Base-by-base conservation (phyloP, 768 basidiomycete species). In the Termitomyces sp. region DNA sequence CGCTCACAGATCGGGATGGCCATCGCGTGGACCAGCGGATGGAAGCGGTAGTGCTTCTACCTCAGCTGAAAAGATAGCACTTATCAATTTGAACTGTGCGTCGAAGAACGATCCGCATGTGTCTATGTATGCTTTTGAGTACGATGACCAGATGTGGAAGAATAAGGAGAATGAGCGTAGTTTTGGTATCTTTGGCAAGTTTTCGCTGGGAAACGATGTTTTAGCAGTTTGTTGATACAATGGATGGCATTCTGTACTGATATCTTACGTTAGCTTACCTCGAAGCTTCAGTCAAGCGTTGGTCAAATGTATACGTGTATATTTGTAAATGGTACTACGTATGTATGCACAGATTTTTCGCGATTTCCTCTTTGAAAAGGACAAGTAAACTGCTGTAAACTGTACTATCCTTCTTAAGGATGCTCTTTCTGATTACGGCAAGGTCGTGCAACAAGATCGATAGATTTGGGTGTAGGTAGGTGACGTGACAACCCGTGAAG, bases 71-170 rank as follows among this genome's bases (percentile, higher is more conserved):
- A 42, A 50, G 20, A 26, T 18, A 7, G 59, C 61, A n/a, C 54
- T 64, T 10, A 34, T 29, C 2, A 62, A 46, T 48, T 39, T 64
- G 34, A 63, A 64, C 47, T 64, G 63, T 14, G 59, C 57, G n/a
- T 52, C 59, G 16, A 55, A 51, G 26, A 55, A 52, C 16, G 57
- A 62, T 32, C 20, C 57, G 9, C 46, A 54, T 7, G 61, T 60
- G 18, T 46, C 50, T 10, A 49, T 64, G 8, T 62, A 59, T 26
- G 63, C 63, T 9, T 62, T 64, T 32, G 62, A 63, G 46, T 63
- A 61, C 32, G 62, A 63, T 41, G 62, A 63, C 27, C 60, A 61
- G 32, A 18, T 43, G 31, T 63, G 62, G 62, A 63, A 63, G 49
- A 49, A 36, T 13, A 54, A 56, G 44, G 63, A 62, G 44, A 64